Evolutionary conservation across 2,329 filamentous ascomycete species (phyloP).

Genomic region (Proliferodiscus dingleyae): DNA sequence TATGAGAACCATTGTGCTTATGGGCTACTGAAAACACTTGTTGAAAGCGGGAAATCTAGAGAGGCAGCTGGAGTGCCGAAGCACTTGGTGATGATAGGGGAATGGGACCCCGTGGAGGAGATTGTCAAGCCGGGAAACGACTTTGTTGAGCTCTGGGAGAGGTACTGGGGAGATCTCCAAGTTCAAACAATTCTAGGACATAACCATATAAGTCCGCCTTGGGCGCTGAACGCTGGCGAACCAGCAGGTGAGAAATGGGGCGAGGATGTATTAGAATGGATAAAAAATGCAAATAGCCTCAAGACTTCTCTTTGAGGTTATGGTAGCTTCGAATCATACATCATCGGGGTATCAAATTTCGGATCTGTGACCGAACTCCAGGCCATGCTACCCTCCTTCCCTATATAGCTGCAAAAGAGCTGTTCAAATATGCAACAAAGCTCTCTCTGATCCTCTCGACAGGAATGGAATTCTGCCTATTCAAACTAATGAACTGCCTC

Average conservation of each 20-base stretch:
- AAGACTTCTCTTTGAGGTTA: neutral
- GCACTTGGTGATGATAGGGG: conserved; percentile 20
- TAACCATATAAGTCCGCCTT: conserved; percentile 30
- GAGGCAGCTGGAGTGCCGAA: conserved; percentile 18
- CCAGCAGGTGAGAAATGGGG: conserved; percentile 28
- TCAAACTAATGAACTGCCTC: conserved; percentile 72
- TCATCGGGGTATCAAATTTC: conserved; percentile 12
- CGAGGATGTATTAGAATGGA: conserved; percentile 25
- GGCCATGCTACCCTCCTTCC: neutral
- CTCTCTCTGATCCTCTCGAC: conserved; percentile 53
- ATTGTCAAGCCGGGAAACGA: conserved; percentile 23
- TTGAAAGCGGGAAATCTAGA: conserved; percentile 1
- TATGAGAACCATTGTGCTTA: conserved; percentile 14
- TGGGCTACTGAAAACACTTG: conserved; percentile 7
- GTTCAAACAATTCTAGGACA: conserved; percentile 22
- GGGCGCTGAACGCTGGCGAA: conserved; percentile 25
- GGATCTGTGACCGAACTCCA: conserved; percentile 1
- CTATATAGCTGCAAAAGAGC: conserved; percentile 47
- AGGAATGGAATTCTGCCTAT: conserved; percentile 60
- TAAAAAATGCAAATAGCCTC: conserved; percentile 12
- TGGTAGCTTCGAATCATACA: neutral
- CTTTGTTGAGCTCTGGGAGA: conserved; percentile 25
- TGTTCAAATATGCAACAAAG: conserved; percentile 64
- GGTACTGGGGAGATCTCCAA: conserved; percentile 21
- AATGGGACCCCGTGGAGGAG: conserved; percentile 29